Evolutionary conservation across 2,329 filamentous ascomycete species (phyloP), one percentile per base, ranked within the genome.

Genomic region (Rutstroemia sp.): DNA sequence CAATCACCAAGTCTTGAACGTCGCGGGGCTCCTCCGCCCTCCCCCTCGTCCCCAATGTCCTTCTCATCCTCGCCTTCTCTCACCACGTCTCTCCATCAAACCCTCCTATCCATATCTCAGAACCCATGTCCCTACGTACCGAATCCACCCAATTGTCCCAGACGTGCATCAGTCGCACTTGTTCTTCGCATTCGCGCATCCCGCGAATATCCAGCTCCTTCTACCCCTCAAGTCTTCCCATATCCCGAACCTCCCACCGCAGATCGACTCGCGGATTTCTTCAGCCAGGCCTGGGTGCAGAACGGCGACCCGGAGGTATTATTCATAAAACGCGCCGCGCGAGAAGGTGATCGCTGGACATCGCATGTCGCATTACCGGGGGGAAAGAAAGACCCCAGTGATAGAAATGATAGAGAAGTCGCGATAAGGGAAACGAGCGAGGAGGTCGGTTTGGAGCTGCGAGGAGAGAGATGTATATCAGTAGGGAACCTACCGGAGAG

Each of bases 361-460:
- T 79, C 80, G 3, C 85, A 88, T 72, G 79, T 87, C 56, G 85
- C 85, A 0, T 70, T 88, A 4, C 85, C 85, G 0, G 85, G 85
- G 21, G 85, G 85, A 2, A 84, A 84, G 65, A 73, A 83, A 60
- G 85, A 88, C 61, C 78, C 81, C 0, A 78, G 80, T 58, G 85
- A 88, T 71, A 76, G 71, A 48, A 76, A 83, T 60, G 85, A 88
- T 65, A 72, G 76, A 58, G 79, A 78, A 19, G 80, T 83, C 19
- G 84, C 84, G 2, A 73, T 86, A 51, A 72, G 85, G 55, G 85
- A 88, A 67, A 78, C 84, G 3, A 71, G 73, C 58, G 85, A 88
- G 70, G 85, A 88, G 68, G 83, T 87, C 30, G 84, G 84, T 1
- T 68, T 84, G 9, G 79, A 86, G 65, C 69, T 88, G 57, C 76